Percentiles rank a stretch among this genome's conserved stretches.
Evolutionary conservation across 2,329 filamentous ascomycete species (phyloP).

Genomic region (Trichophyton benhamiae): DNA sequence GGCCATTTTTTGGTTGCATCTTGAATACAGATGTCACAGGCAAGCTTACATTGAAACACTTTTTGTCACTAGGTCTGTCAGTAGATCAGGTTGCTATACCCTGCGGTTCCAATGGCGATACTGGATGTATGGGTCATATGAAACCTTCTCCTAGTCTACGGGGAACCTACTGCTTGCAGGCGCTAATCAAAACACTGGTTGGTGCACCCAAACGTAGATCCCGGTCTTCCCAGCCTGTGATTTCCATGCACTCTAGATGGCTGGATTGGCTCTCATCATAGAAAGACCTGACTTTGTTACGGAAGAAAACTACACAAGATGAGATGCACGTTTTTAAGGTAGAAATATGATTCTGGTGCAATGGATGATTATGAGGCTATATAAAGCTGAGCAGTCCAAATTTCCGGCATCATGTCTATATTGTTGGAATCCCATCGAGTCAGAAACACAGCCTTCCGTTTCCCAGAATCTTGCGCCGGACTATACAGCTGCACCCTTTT

Average conservation of each 20-base stretch:
- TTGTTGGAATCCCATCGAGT: background rate
- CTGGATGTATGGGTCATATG: background rate
- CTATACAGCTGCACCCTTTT: background rate
- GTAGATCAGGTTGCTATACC: background rate
- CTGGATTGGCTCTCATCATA: background rate
- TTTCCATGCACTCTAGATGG: background rate
- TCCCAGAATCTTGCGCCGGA: background rate
- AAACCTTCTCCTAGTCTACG: background rate
- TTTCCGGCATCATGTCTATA: background rate
- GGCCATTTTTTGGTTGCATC: background rate
- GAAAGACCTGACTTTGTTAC: background rate
- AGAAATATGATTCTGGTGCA: background rate
- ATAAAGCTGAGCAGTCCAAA: background rate
- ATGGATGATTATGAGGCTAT: background rate
- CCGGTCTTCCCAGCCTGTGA: background rate
- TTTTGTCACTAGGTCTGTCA: background rate
- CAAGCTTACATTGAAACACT: background rate
- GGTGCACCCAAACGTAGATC: background rate
- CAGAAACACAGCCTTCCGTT: background rate
- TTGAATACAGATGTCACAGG: background rate
- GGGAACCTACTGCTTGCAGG: background rate
- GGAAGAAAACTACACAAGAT: background rate
- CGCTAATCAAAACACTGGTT: background rate
- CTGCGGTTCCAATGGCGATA: background rate
- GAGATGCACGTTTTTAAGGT: background rate